These are phyloP conservation scores for Sugiyamaella neomexicana DNA, from an alignment of 1,139 yeast genomes.

Conservation along the genomic window DNA sequence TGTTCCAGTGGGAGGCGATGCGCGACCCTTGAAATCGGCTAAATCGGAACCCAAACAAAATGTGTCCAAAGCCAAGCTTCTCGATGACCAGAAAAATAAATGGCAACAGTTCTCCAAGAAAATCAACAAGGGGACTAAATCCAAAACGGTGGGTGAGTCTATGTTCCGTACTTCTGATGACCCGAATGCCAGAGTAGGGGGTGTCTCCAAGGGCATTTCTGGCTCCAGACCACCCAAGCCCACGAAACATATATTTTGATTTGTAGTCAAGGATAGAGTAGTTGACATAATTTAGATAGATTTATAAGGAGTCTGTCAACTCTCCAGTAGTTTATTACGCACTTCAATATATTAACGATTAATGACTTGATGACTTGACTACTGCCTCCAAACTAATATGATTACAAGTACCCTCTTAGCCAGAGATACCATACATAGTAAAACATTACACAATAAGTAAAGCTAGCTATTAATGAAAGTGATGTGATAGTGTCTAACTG, in stretches of 20 bases:
- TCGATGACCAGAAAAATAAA: conserved; percentile 35
- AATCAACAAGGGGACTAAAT: conserved; percentile 30
- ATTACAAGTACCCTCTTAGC: too few relatives aligned
- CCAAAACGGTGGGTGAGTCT: conserved; percentile 31
- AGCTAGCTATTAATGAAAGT: too few relatives aligned
- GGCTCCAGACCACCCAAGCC: conserved; percentile 3
- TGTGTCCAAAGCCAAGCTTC: conserved; percentile 30
- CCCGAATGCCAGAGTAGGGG: conserved; percentile 35
- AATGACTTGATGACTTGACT: too few relatives aligned
- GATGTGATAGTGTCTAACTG: neutral
- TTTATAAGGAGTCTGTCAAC: neutral
- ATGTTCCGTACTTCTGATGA: conserved; percentile 36
- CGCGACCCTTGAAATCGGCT: conserved; percentile 1
- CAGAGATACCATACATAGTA: too few relatives aligned
- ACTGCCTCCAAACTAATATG: too few relatives aligned
- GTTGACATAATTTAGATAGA: neutral
- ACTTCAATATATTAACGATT: too few relatives aligned
- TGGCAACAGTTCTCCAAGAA: conserved; percentile 41
- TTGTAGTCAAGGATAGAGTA: conserved; percentile 15
- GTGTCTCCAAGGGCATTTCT: conserved; percentile 26
- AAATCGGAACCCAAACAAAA: conserved; percentile 13
- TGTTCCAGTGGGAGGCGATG: neutral
- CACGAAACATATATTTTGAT: conserved; percentile 20
- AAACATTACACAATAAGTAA: too few relatives aligned
- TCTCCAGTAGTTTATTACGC: too few relatives aligned